These are phyloP conservation scores for Rhypophila decipiens DNA, from an alignment of 495 filamentous ascomycete species.

Conservation along the genomic window DNA sequence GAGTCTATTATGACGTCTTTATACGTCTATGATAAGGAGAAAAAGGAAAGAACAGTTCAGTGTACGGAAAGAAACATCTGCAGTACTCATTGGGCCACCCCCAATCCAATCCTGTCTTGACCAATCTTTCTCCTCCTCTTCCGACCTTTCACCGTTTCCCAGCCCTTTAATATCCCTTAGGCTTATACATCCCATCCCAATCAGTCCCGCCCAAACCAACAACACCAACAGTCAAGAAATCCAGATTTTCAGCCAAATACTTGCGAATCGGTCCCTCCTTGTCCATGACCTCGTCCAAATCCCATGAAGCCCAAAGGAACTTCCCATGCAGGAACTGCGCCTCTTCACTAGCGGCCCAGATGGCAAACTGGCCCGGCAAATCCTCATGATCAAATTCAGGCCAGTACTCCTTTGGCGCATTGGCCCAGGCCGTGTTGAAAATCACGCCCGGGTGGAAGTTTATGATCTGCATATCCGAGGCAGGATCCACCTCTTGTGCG, in stretches of 20 bases:
- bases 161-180: too few species aligned
- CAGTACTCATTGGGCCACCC: too few species aligned
- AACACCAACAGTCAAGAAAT: not conserved
- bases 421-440: slow-evolving; percentile 16
- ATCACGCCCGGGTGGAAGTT: slow-evolving; percentile 37
- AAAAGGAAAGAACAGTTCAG: too few species aligned
- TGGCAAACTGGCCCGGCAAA: slow-evolving; percentile 36
- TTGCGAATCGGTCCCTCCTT: not conserved
- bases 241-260: not conserved
- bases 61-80: too few species aligned
- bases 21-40: too few species aligned
- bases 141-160: too few species aligned
- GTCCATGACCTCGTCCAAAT: slow-evolving; percentile 40
- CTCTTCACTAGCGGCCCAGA: slow-evolving; percentile 42
- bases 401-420: not conserved
- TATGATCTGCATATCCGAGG: slow-evolving; percentile 32
- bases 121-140: too few species aligned
- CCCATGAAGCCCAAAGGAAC: slow-evolving; percentile 45
- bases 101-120: too few species aligned
- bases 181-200: not conserved
- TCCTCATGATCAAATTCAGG: slow-evolving; percentile 21
- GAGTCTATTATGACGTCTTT: too few species aligned
- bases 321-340: slow-evolving; percentile 43
- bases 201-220: not conserved
- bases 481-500: slow-evolving; percentile 17